Evolutionary conservation across 345 rosid species (phyloP), one percentile per base, ranked within the genome.

Genomic region (Abelmoschus esculentus): DNA sequence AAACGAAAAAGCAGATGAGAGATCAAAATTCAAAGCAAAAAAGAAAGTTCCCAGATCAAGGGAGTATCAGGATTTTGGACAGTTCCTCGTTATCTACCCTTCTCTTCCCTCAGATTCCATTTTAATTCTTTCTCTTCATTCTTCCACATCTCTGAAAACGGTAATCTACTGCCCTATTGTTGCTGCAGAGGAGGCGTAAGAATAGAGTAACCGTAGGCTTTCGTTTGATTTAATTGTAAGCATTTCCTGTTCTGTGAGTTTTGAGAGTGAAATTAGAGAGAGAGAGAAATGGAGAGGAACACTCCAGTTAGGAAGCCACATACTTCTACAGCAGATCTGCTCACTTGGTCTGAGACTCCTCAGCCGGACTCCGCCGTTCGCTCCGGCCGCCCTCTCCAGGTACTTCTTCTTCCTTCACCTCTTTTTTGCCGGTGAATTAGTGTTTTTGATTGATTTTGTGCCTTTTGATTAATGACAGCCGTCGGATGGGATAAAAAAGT

Each of bases 401-500:
- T 93, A 42, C 70, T 4, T 0, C n/a, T 7, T 29, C 4, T 38
- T 22, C 26, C 6, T 5, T 6, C 1, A 0, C 13, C 7, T 56
- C 61, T 3, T 47, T 71, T 1, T 5, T 54, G 11, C 9, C 22
- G 15, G 19, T 46, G 60, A 18, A 62, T 79, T 10, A 49, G 42
- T 76, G 44, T 12, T 36, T 26, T 72, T 26, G 1, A 44, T 58
- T 75, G 47, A n/a, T 68, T 42, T 62, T 29, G 3, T 72, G 11
- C 29, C 47, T 66, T 60, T 61, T 13, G 54, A 46, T 77, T 12
- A 59, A 73, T 73, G 55, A 36, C 22, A 95, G 99, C 96, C 98
- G 61, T 95, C 99, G 31, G 96, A 92, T 83, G 99, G 99, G 77
- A 86, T 95, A 75, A 85, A 93, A 91, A 86, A 80, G 98, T 91